A percentile compares a stretch with the other conserved stretches of the same genome.
These are phyloP conservation scores for Umbellularia californica DNA, from an alignment of 164 flowering plant genomes.

Conservation along the genomic window DNA sequence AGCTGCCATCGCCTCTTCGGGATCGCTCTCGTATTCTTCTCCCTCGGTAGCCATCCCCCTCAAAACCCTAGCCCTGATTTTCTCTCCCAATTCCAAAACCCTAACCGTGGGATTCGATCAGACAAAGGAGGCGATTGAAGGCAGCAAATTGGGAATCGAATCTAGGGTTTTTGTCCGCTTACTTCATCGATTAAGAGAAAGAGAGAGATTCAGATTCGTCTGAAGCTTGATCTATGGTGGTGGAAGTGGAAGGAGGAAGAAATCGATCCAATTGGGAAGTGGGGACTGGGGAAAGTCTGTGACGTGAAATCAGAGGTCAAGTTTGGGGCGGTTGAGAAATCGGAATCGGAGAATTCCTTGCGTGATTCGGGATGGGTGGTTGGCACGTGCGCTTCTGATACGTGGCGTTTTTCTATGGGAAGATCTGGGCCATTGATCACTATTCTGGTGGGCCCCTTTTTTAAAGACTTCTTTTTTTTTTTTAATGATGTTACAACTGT, in stretches of 20 bases:
- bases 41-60: conserved; percentile 15
- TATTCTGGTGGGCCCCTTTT: background rate
- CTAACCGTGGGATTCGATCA: background rate
- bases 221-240: background rate
- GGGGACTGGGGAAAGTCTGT: background rate
- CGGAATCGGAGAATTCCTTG: background rate
- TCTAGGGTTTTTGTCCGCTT: background rate
- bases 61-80: conserved; percentile 11
- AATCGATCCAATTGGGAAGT: background rate
- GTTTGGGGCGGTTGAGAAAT: background rate
- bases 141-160: background rate
- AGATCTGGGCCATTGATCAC: background rate
- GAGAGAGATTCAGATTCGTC: background rate
- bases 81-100: background rate
- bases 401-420: background rate
- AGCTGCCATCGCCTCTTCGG: conserved; percentile 67
- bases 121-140: background rate
- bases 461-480: too few relatives aligned
- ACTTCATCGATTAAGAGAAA: background rate
- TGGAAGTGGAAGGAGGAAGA: background rate
- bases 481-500: too few relatives aligned
- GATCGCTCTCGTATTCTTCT: conserved; percentile 92
- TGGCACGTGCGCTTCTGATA: background rate
- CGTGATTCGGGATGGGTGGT: background rate
- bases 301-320: background rate